phyloP scores from a whole-genome alignment of 768 basidiomycete genomes.

The Rhodotorula babjevae region DNA sequence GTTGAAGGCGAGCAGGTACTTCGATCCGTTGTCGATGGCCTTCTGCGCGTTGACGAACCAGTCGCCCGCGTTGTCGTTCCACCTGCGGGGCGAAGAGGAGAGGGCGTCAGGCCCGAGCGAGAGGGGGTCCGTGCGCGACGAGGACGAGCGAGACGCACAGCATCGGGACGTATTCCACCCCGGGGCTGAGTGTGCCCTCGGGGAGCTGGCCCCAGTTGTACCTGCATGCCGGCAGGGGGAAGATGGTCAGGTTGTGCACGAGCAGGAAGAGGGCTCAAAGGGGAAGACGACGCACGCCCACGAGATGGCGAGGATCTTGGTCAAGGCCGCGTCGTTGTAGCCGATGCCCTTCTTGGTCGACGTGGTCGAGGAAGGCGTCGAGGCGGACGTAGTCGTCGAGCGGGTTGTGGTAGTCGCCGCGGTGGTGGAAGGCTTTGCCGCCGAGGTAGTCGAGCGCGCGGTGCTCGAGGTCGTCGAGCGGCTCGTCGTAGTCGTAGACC shows the following conservation, averaged over 20 bases:
- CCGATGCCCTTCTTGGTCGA: constrained; percentile 19
- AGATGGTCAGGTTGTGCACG: background rate
- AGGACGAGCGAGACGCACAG: constrained; percentile 17
- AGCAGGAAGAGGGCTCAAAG: background rate
- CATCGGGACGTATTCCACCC: constrained; percentile 37
- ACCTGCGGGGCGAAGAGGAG: too few species aligned
- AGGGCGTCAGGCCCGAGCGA: too few species aligned
- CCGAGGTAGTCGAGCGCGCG: background rate
- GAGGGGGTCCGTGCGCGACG: background rate
- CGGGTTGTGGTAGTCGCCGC: background rate
- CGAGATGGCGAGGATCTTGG: background rate
- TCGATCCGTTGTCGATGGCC: constrained; percentile 23
- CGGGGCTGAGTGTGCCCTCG: background rate
- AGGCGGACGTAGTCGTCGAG: background rate
- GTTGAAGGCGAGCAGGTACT: constrained; percentile 25
- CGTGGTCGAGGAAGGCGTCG: background rate
- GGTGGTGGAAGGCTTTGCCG: background rate
- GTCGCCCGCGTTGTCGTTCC: background rate
- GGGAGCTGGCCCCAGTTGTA: constrained; percentile 31
- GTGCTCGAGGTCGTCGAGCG: too few species aligned
- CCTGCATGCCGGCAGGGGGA: background rate
- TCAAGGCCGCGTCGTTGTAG: background rate
- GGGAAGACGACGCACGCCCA: background rate
- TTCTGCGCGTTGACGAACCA: constrained; percentile 25
- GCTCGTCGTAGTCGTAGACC: too few species aligned